Conservation (phyloP, 495 filamentous ascomycete species). For the Penicillium mononematosum region DNA sequence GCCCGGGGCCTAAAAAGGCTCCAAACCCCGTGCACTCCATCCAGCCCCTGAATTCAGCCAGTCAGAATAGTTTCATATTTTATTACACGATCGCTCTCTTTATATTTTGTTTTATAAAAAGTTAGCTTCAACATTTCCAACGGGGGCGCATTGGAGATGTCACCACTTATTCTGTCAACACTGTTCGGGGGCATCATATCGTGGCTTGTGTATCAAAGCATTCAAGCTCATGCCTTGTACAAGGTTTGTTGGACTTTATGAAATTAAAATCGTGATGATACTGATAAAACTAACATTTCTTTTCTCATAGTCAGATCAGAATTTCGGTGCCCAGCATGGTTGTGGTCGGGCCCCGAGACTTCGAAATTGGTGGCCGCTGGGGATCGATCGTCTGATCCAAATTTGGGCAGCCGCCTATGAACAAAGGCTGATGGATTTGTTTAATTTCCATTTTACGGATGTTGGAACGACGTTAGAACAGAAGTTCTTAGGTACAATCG, state of each 20-base stretch:
- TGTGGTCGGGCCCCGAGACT: constrained; percentile 25
- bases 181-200: neutral
- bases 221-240: neutral
- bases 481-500: constrained; percentile 18
- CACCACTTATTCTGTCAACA: neutral
- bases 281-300: neutral
- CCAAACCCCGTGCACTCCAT: neutral
- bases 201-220: neutral
- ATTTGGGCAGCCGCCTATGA: constrained; percentile 25
- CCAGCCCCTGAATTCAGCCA: neutral
- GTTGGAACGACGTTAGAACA: constrained; percentile 46
- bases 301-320: neutral
- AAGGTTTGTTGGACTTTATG: neutral
- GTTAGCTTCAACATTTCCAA: neutral
- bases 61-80: neutral
- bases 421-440: constrained; percentile 38
- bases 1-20: neutral
- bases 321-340: constrained; percentile 22
- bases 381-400: constrained; percentile 35
- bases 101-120: neutral
- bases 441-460: constrained; percentile 39
- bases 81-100: neutral
- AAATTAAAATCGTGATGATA: neutral
- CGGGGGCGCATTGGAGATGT: neutral
- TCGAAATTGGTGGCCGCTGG: constrained; percentile 32